Evolutionary conservation across 2,329 filamentous ascomycete genomes (phyloP), one percentile per base, ranked within the genome.

Genomic region (Pseudogymnoascus sp.): DNA sequence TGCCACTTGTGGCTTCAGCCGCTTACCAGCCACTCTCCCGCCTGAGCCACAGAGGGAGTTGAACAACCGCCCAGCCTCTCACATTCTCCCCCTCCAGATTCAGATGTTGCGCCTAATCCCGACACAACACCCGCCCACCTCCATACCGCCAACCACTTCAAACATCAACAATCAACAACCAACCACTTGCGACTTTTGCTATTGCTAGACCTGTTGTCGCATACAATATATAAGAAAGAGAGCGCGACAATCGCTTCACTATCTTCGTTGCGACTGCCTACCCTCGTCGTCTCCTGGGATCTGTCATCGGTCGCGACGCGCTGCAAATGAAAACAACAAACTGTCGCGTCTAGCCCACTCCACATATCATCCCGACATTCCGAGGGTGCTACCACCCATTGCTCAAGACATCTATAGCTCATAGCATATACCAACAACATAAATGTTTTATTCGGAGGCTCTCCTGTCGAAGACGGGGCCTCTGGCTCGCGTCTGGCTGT

Each of bases 371-470:
- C 50, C 59, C 35, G 59, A 61, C 59, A 42, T 40, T 16, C 26
- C 26, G 50, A 56, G 50, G 50, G 50, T 56, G 50, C 50, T 56
- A 56, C 50, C 50, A 56, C 29, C 50, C 29, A 56, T 56, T 56
- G 50, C 50, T 56, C 29, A 56, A 33, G 10, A 56, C 29, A 56
- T 56, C 29, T 56, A 56, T 56, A 56, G 50, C 29, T 11, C 50
- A 56, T 56, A 56, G 50, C 29, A 56, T 56, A 56, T 56, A 56
- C 50, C 50, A 16, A 56, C 50, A 56, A 56, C 50, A 56, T 8
- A 13, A 75, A 99, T 99, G 95, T 99, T 99, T 79, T 97, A 97
- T 77, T 96, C 95, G 62, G 92, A 96, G 81, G 92, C 91, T 63
- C 85, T 99, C 65, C 85, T 99, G 71, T 92, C 93, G 76, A 96